Evolutionary conservation across 192 early-diverging fungal genomes (phyloP).

Genomic region (Tieghemiomyces parasiticus): DNA sequence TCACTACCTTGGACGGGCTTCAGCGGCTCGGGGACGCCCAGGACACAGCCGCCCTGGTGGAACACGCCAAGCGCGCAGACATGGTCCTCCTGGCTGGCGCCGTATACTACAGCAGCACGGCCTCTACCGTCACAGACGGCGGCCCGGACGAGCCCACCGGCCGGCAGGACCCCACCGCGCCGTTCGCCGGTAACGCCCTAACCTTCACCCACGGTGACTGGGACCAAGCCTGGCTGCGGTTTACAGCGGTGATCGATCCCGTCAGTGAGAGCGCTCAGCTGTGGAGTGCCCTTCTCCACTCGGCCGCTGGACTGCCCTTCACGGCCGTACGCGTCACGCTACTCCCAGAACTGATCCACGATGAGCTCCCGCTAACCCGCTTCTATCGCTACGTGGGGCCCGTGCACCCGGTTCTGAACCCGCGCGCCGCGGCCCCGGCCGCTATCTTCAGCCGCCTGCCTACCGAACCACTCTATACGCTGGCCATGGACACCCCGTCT

Average conservation of each 20-base stretch:
- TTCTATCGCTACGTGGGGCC: conserved; percentile 84
- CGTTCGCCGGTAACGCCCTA: neutral
- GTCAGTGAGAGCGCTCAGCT: conserved; percentile 65
- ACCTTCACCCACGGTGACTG: neutral
- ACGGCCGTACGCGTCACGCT: conserved; percentile 54
- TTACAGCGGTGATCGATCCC: conserved; percentile 59
- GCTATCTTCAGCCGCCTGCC: conserved; percentile 67
- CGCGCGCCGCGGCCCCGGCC: conserved; percentile 20
- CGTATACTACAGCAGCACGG: conserved; percentile 6
- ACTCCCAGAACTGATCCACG: conserved; percentile 34
- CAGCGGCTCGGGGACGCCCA: neutral
- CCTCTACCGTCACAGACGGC: neutral
- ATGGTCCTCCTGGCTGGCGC: neutral
- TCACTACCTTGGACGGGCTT: conserved; percentile 11
- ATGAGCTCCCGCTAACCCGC: conserved; percentile 61
- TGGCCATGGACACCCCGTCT: conserved; percentile 76
- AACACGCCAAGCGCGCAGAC: conserved; percentile 10
- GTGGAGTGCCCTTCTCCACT: conserved; percentile 53
- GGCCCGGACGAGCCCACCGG: neutral
- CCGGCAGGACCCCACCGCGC: neutral
- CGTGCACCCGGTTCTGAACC: conserved; percentile 45
- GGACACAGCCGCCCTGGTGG: conserved; percentile 9
- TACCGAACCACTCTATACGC: conserved; percentile 59
- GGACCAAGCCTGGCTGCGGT: conserved; percentile 18
- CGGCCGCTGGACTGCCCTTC: conserved; percentile 40